Percentiles rank a stretch among this genome's conserved stretches.
phyloP scores from a whole-genome alignment of 2,329 filamentous ascomycete species.

The Orbilia javanica region DNA sequence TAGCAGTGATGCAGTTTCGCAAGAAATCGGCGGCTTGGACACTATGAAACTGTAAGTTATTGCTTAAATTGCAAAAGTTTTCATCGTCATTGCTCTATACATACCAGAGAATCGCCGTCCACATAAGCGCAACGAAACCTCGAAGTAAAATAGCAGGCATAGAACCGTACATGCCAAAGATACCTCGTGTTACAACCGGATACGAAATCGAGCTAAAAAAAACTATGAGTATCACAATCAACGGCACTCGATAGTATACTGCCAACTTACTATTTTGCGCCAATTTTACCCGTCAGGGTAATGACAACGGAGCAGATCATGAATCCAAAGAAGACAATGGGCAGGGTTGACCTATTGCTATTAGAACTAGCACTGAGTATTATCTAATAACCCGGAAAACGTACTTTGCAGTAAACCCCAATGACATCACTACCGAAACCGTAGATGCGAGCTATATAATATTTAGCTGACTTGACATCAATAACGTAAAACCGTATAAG shows the following conservation, averaged over 20 bases:
- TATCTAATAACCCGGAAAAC: not conserved
- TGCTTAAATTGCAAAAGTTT: not conserved
- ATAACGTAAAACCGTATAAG: not conserved
- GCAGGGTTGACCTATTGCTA: conserved; percentile 64
- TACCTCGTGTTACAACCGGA: conserved; percentile 67
- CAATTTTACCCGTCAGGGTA: conserved; percentile 67
- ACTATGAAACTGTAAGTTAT: conserved; percentile 37
- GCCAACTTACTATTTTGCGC: conserved; percentile 63
- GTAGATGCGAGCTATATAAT: conserved; percentile 44
- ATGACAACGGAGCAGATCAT: conserved; percentile 68
- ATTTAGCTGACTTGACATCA: not conserved
- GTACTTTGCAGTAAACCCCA: conserved; percentile 68
- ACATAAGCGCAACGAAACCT: conserved; percentile 67
- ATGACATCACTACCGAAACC: conserved; percentile 64
- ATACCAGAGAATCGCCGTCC: conserved; percentile 66
- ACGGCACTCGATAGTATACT: not conserved
- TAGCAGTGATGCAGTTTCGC: conserved; percentile 67
- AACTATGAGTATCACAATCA: conserved; percentile 1
- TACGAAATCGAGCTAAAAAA: conserved; percentile 61
- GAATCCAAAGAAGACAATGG: conserved; percentile 69
- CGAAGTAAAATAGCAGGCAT: conserved; percentile 67
- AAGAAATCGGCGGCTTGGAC: conserved; percentile 67
- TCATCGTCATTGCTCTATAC: not conserved
- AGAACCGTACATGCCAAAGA: conserved; percentile 67
- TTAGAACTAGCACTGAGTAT: conserved; percentile 13